These are phyloP conservation scores for Fusarium sp. DNA, from an alignment of 2,329 filamentous ascomycete species.

Conservation along the genomic window DNA sequence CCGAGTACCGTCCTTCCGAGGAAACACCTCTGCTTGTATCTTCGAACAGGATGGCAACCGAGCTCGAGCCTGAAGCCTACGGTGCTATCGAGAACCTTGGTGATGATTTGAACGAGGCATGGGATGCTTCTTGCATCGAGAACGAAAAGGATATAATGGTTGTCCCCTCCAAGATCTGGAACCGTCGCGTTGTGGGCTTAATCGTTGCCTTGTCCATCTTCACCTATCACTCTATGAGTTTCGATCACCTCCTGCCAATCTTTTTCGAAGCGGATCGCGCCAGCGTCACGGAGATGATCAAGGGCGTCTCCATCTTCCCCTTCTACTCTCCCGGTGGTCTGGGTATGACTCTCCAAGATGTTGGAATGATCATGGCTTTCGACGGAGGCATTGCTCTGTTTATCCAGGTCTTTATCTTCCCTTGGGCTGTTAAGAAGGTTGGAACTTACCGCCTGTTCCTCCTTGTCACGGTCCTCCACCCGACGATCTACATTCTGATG, in stretches of 20 bases:
- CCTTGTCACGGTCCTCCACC: slow-evolving; percentile 70
- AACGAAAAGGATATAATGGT: slow-evolving; percentile 53
- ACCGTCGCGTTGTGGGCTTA: slow-evolving; percentile 77
- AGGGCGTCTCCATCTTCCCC: slow-evolving; percentile 53
- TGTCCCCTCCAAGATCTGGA: slow-evolving; percentile 61
- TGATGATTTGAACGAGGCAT: slow-evolving; percentile 60
- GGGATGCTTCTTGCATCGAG: slow-evolving; percentile 56
- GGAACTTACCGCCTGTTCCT: slow-evolving; percentile 73
- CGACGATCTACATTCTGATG: slow-evolving; percentile 71
- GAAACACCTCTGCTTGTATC: slow-evolving; percentile 82
- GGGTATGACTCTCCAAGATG: slow-evolving; percentile 71
- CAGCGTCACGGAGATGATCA: slow-evolving; percentile 55
- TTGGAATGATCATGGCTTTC: slow-evolving; percentile 72
- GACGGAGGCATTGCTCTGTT: slow-evolving; percentile 71
- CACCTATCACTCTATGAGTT: slow-evolving; percentile 95
- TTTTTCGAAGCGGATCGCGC: slow-evolving; percentile 85
- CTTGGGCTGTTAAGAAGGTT: slow-evolving; percentile 68
- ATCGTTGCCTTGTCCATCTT: slow-evolving; percentile 89
- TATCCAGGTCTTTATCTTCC: slow-evolving; percentile 72
- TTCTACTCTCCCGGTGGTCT: slow-evolving; percentile 73
- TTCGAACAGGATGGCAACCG: slow-evolving; percentile 76
- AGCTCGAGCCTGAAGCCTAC: slow-evolving; percentile 83
- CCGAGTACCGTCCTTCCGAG: slow-evolving; percentile 67
- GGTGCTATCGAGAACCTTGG: slow-evolving; percentile 71
- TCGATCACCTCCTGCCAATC: slow-evolving; percentile 91